These are phyloP conservation scores for Letharia columbiana DNA, from an alignment of 495 filamentous ascomycete species.

Conservation along the genomic window DNA sequence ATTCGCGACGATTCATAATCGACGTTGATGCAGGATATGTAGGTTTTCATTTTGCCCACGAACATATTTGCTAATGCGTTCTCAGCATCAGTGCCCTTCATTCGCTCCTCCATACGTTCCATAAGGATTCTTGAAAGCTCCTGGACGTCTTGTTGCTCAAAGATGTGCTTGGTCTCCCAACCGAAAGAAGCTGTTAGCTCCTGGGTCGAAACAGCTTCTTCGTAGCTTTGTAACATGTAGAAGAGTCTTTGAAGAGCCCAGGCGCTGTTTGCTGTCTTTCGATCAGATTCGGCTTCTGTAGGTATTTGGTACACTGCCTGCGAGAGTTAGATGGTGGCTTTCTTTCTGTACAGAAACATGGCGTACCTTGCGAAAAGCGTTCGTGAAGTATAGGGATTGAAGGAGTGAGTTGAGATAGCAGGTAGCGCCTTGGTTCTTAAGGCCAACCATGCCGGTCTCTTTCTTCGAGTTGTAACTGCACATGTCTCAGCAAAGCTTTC, in stretches of 20 bases:
- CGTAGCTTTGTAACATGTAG: slow-evolving; percentile 81
- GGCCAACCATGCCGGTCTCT: slow-evolving; percentile 91
- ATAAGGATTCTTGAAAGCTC: slow-evolving; percentile 93
- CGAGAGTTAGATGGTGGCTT: slow-evolving; percentile 20
- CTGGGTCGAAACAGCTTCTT: slow-evolving; percentile 72
- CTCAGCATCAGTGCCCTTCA: slow-evolving; percentile 96
- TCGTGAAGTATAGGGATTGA: slow-evolving; percentile 96
- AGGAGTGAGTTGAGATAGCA: slow-evolving; percentile 97
- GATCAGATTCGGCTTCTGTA: slow-evolving; percentile 70
- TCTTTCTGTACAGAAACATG: slow-evolving; percentile 8
- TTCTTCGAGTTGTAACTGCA: slow-evolving; percentile 92
- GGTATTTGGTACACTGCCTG: slow-evolving; percentile 95
- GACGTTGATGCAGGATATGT: slow-evolving; percentile 97
- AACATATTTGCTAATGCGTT: slow-evolving; percentile 85
- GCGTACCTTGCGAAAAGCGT: slow-evolving; percentile 82
- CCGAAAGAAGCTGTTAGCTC: slow-evolving; percentile 95
- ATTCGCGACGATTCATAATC: slow-evolving; percentile 88
- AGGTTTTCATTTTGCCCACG: slow-evolving; percentile 94
- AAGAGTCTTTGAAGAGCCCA: slow-evolving; percentile 92
- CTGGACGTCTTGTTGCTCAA: slow-evolving; percentile 98
- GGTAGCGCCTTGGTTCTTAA: slow-evolving; percentile 96
- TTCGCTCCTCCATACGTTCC: slow-evolving; percentile 89
- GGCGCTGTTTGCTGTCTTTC: slow-evolving; percentile 63
- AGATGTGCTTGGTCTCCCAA: slow-evolving; percentile 96
- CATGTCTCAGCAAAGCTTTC: slow-evolving; percentile 23